Percentiles rank a stretch among this genome's conserved stretches.
phyloP scores from a whole-genome alignment of 495 filamentous ascomycete species.

The Oidiodendron maius region DNA sequence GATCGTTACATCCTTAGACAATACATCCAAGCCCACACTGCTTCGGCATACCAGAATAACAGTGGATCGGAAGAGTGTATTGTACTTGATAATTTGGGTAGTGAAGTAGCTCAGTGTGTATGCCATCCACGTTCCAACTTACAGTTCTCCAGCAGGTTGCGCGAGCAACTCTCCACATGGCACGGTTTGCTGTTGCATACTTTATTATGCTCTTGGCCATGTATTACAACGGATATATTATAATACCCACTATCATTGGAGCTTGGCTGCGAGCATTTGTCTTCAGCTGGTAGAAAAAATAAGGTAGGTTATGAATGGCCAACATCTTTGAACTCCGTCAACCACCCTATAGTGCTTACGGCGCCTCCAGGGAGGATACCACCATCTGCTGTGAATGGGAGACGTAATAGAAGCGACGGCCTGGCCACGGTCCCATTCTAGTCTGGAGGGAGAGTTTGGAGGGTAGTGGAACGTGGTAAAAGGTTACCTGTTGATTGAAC shows the following conservation, averaged over 20 bases:
- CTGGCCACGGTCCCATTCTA: not conserved
- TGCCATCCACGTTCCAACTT: slow-evolving; percentile 33
- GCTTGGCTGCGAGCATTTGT: slow-evolving; percentile 54
- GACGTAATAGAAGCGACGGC: not conserved
- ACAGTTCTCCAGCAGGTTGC: slow-evolving; percentile 50
- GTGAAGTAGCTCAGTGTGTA: slow-evolving; percentile 14
- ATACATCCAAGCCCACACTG: slow-evolving; percentile 20
- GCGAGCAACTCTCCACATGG: slow-evolving; percentile 56
- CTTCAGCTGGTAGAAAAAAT: slow-evolving; percentile 57
- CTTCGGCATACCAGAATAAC: not conserved
- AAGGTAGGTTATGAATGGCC: not conserved
- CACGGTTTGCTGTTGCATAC: slow-evolving; percentile 66
- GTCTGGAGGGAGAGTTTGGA: no score
- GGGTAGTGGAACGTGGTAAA: not conserved
- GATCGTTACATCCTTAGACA: slow-evolving; percentile 50
- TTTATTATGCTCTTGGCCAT: slow-evolving; percentile 59
- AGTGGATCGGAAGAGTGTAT: no score
- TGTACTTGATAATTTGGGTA: no score
- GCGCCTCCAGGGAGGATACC: slow-evolving; percentile 9
- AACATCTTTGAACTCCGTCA: no score
- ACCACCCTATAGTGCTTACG: no score
- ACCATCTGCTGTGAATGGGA: slow-evolving; percentile 17
- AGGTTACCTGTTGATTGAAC: not conserved
- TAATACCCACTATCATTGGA: slow-evolving; percentile 57
- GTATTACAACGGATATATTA: slow-evolving; percentile 44